Base-by-base conservation (phyloP, 768 basidiomycete genomes). In the Suillus plorans region DNA sequence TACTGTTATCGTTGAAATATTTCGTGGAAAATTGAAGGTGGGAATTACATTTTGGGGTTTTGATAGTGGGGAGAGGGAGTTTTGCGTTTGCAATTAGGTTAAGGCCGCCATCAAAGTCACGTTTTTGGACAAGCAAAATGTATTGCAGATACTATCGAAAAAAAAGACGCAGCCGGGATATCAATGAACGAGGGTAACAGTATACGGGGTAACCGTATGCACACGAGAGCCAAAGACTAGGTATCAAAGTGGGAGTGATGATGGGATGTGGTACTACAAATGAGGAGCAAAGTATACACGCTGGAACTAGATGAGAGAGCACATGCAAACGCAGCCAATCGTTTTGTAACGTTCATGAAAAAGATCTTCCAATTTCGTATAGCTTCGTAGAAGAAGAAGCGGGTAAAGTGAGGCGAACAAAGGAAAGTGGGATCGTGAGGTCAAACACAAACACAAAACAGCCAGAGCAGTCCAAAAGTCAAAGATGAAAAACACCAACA, bases 141-240 rank as follows among this genome's bases (percentile, higher is more conserved):
- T 53, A 61, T 68, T 52, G 67, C 67, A 68, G 70, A 58, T 44
- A 57, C 58, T 45, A 45, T 68, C 63, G 69, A 69, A 45, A 47
- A 61, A 63, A 61, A 63, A 63, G n/a, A 14, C 8, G 34, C 16
- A 71, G 64, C 66, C 31, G 64, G 76, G 71, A 76, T 77, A 76
- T 77, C 74, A 70, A 71, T 67, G 68, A 68, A 70, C 71, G 66
- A 73, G 75, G 75, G 74, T 75, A 77, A 67, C 61, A 65, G 67
- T 76, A 67, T 77, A 77, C 75, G 76, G 76, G 76, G 76, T 76
- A 76, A 75, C 76, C 75, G 75, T 67, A 77, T 76, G 71, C 67
- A 68, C 65, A 73, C 71, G n/a, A 50, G 36, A 71, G 68, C 65
- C 70, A 68, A 69, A 66, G 67, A 52, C 58, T 39, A 36, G 74